phyloP scores from a whole-genome alignment of 2,329 filamentous ascomycete genomes.

The Leptoxyphium fumago region DNA sequence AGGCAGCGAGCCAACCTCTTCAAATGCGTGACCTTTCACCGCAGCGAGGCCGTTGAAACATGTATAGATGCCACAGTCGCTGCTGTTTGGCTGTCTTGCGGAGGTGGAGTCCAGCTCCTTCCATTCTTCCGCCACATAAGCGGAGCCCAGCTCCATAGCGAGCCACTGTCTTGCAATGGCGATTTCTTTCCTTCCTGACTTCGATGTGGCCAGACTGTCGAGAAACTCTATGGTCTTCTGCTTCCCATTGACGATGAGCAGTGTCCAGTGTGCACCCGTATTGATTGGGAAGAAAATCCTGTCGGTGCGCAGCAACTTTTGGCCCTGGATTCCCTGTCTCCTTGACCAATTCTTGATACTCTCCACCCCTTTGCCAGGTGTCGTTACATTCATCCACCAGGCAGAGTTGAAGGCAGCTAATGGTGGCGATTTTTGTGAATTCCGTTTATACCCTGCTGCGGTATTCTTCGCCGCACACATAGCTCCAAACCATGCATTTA shows the following conservation, averaged over 20 bases:
- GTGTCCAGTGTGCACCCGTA: slow-evolving; percentile 51
- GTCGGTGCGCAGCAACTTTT: slow-evolving; percentile 50
- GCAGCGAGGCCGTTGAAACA: slow-evolving; percentile 56
- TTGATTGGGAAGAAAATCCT: slow-evolving; percentile 54
- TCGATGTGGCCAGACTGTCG: slow-evolving; percentile 46
- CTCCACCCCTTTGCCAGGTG: slow-evolving; percentile 22
- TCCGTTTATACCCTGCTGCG: slow-evolving; percentile 36
- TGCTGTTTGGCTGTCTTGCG: slow-evolving; percentile 48
- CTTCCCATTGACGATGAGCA: slow-evolving; percentile 50
- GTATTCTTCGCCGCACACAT: slow-evolving; percentile 43
- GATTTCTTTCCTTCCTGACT: slow-evolving; percentile 6
- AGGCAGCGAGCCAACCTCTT: slow-evolving; percentile 4
- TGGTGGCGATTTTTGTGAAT: slow-evolving; percentile 39
- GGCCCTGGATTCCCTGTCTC: slow-evolving; percentile 41
- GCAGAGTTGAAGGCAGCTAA: slow-evolving; percentile 51
- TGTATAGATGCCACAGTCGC: slow-evolving; percentile 65
- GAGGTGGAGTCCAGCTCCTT: slow-evolving; percentile 33
- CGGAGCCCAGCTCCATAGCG: slow-evolving; percentile 39
- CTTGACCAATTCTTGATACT: slow-evolving; percentile 42
- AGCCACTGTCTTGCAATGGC: slow-evolving; percentile 37
- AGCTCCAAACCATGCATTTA: slow-evolving; percentile 51
- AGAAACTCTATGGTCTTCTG: slow-evolving; percentile 50
- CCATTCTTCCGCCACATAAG: slow-evolving; percentile 48
- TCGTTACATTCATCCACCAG: slow-evolving; percentile 42
- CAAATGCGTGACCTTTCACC: slow-evolving; percentile 34